A percentile compares a stretch with the other conserved stretches of the same genome.
Conservation (phyloP, 345 rosid genomes). For the Rubroshorea leprosula region DNA sequence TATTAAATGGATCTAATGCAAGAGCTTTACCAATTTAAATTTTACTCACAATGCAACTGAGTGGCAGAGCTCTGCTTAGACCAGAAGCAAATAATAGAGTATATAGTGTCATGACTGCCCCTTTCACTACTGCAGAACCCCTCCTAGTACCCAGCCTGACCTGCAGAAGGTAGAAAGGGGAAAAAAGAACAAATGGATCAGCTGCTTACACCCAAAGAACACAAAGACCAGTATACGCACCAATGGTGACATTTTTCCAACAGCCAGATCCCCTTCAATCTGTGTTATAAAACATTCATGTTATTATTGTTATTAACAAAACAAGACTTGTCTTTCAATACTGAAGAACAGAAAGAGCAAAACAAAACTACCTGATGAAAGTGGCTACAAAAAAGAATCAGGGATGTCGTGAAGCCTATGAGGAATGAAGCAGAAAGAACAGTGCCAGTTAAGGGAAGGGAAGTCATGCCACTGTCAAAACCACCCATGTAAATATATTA, state of each 20-base stretch:
- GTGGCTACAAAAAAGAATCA: constrained; percentile 91
- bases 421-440: constrained; percentile 59
- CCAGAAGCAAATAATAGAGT: constrained; percentile 43
- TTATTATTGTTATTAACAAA: background rate
- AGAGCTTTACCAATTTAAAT: background rate
- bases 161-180: constrained; percentile 27
- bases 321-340: background rate
- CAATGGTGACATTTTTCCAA: constrained; percentile 83
- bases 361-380: constrained; percentile 65
- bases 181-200: background rate
- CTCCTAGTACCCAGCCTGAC: constrained; percentile 65
- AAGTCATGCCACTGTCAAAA: constrained; percentile 39
- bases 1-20: background rate
- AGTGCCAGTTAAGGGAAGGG: constrained; percentile 45
- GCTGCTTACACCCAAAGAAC: background rate
- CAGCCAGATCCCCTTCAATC: constrained; percentile 70
- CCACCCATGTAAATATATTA: background rate
- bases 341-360: background rate
- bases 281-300: constrained; percentile 19
- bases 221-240: constrained; percentile 25
- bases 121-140: constrained; percentile 52
- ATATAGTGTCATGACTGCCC: constrained; percentile 40
- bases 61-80: constrained; percentile 49
- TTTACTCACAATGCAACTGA: constrained; percentile 61
- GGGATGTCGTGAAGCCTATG: constrained; percentile 77